Conservation (phyloP, 73 alveolate genomes). For the Paraurostyla sp. region DNA sequence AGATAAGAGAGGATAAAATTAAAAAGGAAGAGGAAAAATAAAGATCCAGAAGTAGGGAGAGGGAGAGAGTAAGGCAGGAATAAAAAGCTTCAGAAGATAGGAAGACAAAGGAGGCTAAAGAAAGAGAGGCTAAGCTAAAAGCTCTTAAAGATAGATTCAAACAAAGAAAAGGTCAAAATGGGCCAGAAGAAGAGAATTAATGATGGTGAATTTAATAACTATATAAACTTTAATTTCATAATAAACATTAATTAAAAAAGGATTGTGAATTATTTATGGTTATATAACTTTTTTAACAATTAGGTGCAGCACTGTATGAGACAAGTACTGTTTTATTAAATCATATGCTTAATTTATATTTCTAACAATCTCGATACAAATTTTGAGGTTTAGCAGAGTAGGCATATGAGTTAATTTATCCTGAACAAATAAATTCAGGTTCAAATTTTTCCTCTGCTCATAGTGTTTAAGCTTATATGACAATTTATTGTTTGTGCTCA, state of each 20-base stretch:
- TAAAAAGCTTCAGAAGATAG: neutral
- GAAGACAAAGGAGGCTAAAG: neutral
- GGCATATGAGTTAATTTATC: too few relatives aligned
- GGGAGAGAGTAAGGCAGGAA: neutral
- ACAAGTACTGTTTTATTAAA: neutral
- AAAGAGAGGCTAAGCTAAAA: neutral
- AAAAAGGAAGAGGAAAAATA: neutral
- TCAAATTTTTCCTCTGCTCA: too few relatives aligned
- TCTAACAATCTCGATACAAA: conserved; percentile 13
- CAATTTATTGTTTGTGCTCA: too few relatives aligned
- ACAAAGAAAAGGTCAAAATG: neutral
- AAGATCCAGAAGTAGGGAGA: neutral
- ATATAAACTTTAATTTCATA: too few relatives aligned
- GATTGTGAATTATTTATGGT: too few relatives aligned
- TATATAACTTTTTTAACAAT: neutral
- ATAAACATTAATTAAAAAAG: too few relatives aligned
- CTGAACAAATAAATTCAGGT: too few relatives aligned
- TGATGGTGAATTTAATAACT: neutral
- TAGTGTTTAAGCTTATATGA: too few relatives aligned
- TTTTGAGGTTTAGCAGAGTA: neutral
- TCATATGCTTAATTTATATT: neutral
- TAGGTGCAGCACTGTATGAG: neutral
- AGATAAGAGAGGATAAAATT: neutral
- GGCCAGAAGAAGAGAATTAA: neutral
- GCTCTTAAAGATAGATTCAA: neutral